Evolutionary conservation across 768 basidiomycete species (phyloP), one percentile per base, ranked within the genome.

Genomic region (Amanita molliuscula): DNA sequence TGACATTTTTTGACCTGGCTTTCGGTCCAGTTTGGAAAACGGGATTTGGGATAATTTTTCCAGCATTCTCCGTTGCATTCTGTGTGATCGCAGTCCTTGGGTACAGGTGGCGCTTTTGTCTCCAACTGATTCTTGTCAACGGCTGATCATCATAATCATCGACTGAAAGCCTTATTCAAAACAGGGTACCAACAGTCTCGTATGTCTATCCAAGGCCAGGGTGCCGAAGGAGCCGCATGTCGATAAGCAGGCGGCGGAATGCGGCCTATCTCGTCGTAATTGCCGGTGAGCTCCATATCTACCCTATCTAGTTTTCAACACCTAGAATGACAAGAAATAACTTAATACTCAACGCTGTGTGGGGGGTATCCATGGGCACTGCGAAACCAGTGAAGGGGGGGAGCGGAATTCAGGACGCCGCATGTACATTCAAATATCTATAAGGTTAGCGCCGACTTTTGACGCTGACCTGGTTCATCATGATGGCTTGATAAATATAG

Each of bases 11-110:
- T 55, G 1, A 72, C 66, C 53, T 80, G 78, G 9, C 56, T 57
- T 10, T 59, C 53, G 0, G 76, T 79, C 80, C 80, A 79, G 50
- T 79, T 81, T 8, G 75, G 77, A 54, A 77, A 82, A 31, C 62
- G 62, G 4, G 72, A 72, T 43, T 73, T 67, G 3, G 73, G 73
- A 50, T 74, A 75, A 0, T 59, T 60, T 47, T 28, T 61, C 68
- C 69, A 74, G 52, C 72, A 74, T 4, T 51, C 44, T 4, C 62
- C 61, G n/a, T 59, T 50, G 50, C 73, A 74, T 26, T 47, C 47
- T 15, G 47, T 53, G 47, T 72, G 73, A 37, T 66, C 61, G 51
- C 72, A 75, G 16, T 59, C 56, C 2, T 57, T 53, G 1, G 71
- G 69, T 8, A 71, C 65, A 3, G 71, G 66, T 3, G 67, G 65